Conservation (phyloP, 2,329 filamentous ascomycete species). For the Fusarium dlaminii region DNA sequence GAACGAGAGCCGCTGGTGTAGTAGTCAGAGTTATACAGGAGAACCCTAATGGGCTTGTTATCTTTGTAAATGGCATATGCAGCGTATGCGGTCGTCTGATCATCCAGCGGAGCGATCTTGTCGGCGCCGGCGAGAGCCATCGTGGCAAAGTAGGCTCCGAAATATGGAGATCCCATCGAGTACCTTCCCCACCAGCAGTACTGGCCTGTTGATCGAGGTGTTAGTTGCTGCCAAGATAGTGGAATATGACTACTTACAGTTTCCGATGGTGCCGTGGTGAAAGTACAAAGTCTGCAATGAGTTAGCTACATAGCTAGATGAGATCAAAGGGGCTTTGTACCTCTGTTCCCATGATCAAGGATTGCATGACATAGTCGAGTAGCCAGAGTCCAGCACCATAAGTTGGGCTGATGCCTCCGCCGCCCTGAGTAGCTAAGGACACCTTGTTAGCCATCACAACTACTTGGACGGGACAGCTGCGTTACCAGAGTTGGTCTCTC, state of each 20-base stretch:
- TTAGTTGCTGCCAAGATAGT: background rate
- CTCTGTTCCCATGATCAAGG: background rate
- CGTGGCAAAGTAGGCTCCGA: background rate
- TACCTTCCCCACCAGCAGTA: background rate
- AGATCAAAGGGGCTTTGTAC: background rate
- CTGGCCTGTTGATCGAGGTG: background rate
- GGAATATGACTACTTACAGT: background rate
- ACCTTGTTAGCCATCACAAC: background rate
- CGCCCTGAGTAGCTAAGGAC: background rate
- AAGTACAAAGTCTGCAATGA: background rate
- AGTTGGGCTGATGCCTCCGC: background rate
- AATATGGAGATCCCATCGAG: background rate
- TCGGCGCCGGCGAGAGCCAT: background rate
- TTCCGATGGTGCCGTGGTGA: background rate
- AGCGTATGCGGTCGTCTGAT: background rate
- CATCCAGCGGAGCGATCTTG: background rate
- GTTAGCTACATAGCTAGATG: background rate
- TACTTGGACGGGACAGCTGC: background rate
- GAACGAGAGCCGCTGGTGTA: background rate
- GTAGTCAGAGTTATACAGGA: background rate
- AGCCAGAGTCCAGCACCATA: background rate
- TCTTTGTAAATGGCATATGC: background rate
- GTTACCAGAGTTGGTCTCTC: background rate
- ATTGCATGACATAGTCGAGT: background rate
- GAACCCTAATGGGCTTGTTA: rapidly evolving